Evolutionary conservation across 129 eudicot genomes (phyloP).

Genomic region (Pulicaria dysenterica): DNA sequence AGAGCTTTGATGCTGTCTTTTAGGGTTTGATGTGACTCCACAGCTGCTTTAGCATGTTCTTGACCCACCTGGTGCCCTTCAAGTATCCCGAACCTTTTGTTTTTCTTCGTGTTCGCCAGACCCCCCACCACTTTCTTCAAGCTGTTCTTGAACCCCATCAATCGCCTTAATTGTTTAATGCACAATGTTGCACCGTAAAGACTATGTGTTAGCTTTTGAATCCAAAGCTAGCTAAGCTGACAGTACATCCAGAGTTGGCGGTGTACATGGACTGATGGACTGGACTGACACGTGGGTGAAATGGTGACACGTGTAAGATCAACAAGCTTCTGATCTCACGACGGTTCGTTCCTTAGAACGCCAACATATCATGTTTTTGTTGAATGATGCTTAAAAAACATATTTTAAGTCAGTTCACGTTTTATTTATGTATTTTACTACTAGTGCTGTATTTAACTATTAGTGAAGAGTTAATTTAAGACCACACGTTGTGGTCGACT

Average conservation of each 20-base stretch:
- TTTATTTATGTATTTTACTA: no score
- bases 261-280: slow-evolving; percentile 8
- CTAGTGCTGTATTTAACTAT: no score
- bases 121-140: slow-evolving; percentile 25
- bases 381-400: no score
- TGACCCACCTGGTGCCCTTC: slow-evolving; percentile 64
- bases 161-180: neutral
- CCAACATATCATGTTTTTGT: no score
- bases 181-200: slow-evolving; percentile 7
- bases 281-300: slow-evolving; percentile 28
- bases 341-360: no score
- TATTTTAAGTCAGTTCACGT: no score
- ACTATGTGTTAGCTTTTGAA: neutral
- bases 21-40: slow-evolving; percentile 38
- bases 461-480: no score
- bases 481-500: no score
- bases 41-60: slow-evolving; percentile 54
- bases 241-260: slow-evolving; percentile 22
- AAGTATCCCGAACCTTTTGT: slow-evolving; percentile 44
- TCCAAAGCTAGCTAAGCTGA: neutral
- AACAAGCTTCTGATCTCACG: neutral
- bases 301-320: slow-evolving; percentile 24
- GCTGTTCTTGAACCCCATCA: slow-evolving; percentile 23
- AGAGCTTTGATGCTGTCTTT: slow-evolving; percentile 20
- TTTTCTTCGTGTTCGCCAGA: slow-evolving; percentile 34